Evolutionary conservation across 305 asterid genomes (phyloP).

Genomic region (Fraxinus platypoda): DNA sequence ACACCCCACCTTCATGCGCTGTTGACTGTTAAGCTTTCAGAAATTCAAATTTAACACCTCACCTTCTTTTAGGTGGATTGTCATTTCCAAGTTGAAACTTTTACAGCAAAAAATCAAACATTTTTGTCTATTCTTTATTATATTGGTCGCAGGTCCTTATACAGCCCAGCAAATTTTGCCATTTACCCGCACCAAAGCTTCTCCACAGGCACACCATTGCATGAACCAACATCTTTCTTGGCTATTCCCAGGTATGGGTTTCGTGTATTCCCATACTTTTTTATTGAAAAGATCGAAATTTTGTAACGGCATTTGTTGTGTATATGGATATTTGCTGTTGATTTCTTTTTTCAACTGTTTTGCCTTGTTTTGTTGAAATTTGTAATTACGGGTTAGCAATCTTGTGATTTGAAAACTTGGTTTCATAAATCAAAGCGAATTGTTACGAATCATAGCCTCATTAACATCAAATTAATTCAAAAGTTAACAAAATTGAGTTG

Average conservation of each 20-base stretch:
- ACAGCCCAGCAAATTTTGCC: neutral
- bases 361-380: neutral
- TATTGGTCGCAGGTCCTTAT: constrained; percentile 2
- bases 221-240: constrained; percentile 1
- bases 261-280: neutral
- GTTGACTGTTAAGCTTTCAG: neutral
- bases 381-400: neutral
- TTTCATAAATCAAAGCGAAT: neutral
- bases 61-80: constrained; percentile 48
- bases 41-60: constrained; percentile 32
- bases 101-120: constrained; percentile 20
- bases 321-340: neutral
- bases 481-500: neutral
- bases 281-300: neutral
- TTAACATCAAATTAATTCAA: neutral
- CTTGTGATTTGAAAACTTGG: neutral
- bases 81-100: constrained; percentile 31
- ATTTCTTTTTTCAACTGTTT: neutral
- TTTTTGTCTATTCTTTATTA: neutral
- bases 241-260: constrained; percentile 16
- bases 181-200: neutral
- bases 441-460: neutral
- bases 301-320: neutral
- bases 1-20: constrained; percentile 14
- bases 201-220: neutral